Evolutionary conservation across 2,329 filamentous ascomycete species (phyloP).

Genomic region (Zymoseptoria brevis): DNA sequence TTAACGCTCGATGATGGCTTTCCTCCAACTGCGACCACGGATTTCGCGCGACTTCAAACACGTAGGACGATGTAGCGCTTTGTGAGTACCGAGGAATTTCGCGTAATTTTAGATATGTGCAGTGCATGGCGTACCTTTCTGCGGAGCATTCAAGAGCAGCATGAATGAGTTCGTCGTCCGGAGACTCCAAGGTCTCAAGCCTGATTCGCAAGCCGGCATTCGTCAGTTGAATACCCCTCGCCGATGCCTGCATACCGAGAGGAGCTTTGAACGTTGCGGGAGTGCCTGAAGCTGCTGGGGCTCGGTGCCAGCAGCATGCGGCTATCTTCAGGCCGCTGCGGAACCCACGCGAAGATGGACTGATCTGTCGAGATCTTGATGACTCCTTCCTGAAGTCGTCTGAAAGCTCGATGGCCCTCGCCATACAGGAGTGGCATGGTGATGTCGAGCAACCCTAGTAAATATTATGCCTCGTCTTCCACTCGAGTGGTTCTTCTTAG

Average conservation of each 20-base stretch:
- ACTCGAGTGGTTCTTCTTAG: conserved; percentile 8
- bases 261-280: not conserved
- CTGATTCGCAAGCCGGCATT: conserved; percentile 3
- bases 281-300: not conserved
- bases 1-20: not conserved
- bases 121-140: not conserved
- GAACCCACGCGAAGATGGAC: conserved; percentile 2
- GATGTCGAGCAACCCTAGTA: conserved; percentile 38
- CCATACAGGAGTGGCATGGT: conserved; percentile 41
- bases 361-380: conserved; percentile 4
- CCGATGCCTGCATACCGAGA: not conserved
- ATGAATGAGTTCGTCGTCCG: not conserved
- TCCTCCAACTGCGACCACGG: not conserved
- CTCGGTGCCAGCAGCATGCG: conserved; percentile 1
- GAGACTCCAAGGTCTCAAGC: conserved; percentile 7
- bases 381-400: conserved; percentile 5
- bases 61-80: not conserved
- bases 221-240: not conserved
- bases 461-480: conserved; percentile 40
- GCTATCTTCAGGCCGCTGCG: not conserved
- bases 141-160: not conserved
- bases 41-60: not conserved
- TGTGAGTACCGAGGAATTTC: not conserved
- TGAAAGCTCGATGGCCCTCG: conserved; percentile 13
- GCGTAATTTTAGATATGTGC: not conserved